Base-by-base conservation (phyloP, 495 filamentous ascomycete genomes). In the Staphylotrichum longicolle region DNA sequence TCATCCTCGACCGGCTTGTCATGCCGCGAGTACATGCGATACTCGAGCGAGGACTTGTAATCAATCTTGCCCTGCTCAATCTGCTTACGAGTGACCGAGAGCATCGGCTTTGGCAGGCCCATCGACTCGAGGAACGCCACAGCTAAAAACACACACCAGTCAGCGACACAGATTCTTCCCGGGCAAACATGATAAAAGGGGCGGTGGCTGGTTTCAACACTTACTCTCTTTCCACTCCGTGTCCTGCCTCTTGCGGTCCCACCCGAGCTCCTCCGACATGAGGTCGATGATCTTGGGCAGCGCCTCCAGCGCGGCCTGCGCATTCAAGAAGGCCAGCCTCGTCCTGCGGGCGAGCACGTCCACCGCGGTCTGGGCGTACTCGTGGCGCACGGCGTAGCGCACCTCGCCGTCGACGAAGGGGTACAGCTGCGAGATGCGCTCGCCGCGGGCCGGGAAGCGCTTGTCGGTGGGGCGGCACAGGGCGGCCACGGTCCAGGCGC, bases 381-480 rank as follows among this genome's bases (percentile, higher is more conserved):
- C 94, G 72, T 96, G 87, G 30, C 87, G 78, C 37, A 96, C 82
- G 20, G 91, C 91, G 68, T 97, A 98, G 39, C 93, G 84, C 33
- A 98, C 83, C 75, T 98, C 94, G 52, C 94, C 94, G 70, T 98
- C 94, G n/a, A 98, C 82, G 72, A 95, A 98, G 32, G 94, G 94
- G 74, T 98, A 98, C 44, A 96, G 80, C 15, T 80, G 63, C 3
- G 88, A 86, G 50, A 98, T 85, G 54, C 91, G 88, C 72, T 88
- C 83, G 34, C 94, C 94, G 40, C 93, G 84, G 10, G 93, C 87
- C 12, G 94, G 94, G 79, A 93, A 98, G 42, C 94, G 88, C 62
- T 85, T 76, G 49, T 89, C 84, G 1, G 93, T 97, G 0, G 93
- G 89, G 7, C 83, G 78, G 61, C 88, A 93, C 42, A 98, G 78